Base-by-base conservation (phyloP, 176 grass and related monocot genomes). In the Canna indica region DNA sequence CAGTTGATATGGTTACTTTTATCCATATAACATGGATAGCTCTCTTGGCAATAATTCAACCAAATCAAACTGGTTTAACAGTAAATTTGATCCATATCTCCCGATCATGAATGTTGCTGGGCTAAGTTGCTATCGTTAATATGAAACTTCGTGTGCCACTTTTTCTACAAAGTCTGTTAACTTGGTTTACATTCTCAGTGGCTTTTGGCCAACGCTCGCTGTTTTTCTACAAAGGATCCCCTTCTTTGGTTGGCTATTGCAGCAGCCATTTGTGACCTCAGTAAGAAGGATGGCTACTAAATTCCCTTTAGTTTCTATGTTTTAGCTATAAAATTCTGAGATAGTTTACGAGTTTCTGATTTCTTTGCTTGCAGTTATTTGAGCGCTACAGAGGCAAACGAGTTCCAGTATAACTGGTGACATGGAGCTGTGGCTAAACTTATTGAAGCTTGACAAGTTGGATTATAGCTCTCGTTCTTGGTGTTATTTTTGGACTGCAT, bases 151-250 rank as follows among this genome's bases (percentile, higher is more conserved):
- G 3, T 53, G 65, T 25, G 33, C 38, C 45, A 10, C 76, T 16
- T 76, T 52, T 30, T 10, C 30, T n/a, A n/a, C n/a, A n/a, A n/a
- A 45, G 17, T 1, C 32, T 26, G 33, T 64, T 79, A 16, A 64
- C 26, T 62, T 77, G 28, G 60, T 73, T 72, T 63, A 8, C 41
- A 12, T 61, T 77, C 68, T 72, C 93, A 97, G 88, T 79, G 88
- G 93, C 65, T 97, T 97, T 76, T 97, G 93, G 88, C 88, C 88
- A 75, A 97, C 93, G n/a, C 84, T 97, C 14, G 79, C 61, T 2
- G 93, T 97, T 69, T 97, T 92, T 83, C 69, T 97, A 74, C 88
- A 97, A 59, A 92, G 81, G 81, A 89, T 97, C 79, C 93, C 93
- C 62, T 63, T 97, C 52, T 73, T 97, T 57, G 93, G 93, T 38